Percentiles rank a stretch among this genome's conserved stretches.
Conservation (phyloP, 208 protist species). For the Leishmania lainsoni region DNA sequence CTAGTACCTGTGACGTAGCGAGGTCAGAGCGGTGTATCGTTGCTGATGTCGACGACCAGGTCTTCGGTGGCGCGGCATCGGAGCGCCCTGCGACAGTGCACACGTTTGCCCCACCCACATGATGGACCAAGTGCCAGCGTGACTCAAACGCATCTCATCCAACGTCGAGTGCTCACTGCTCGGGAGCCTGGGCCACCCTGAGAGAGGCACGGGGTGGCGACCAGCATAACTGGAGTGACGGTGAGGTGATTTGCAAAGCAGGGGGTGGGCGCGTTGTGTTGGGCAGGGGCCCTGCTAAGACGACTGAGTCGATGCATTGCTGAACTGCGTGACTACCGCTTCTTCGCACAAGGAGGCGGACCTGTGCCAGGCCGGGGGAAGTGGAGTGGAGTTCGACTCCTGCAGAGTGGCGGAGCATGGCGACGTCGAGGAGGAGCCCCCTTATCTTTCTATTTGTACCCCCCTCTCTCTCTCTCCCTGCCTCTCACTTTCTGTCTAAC, state of each 20-base stretch:
- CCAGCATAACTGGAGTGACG: neutral
- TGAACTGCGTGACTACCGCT: neutral
- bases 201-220: neutral
- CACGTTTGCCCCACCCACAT: neutral
- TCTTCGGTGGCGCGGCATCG: neutral
- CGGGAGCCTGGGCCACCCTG: neutral
- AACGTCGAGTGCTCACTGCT: neutral
- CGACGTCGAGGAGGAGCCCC: neutral
- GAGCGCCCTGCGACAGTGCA: neutral
- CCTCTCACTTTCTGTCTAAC: neutral
- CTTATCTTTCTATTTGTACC: neutral
- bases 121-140: neutral
- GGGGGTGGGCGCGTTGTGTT: neutral
- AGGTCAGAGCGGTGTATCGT: neutral
- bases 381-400: neutral
- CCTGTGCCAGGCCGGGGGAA: neutral
- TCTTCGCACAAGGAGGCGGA: neutral
- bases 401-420: neutral
- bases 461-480: neutral
- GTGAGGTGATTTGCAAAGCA: neutral
- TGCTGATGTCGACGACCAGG: neutral
- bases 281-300: neutral
- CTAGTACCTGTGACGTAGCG: neutral
- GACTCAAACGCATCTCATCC: neutral
- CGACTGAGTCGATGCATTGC: neutral